Base-by-base conservation (phyloP, 2,329 filamentous ascomycete species). In the Septoria petroselini region DNA sequence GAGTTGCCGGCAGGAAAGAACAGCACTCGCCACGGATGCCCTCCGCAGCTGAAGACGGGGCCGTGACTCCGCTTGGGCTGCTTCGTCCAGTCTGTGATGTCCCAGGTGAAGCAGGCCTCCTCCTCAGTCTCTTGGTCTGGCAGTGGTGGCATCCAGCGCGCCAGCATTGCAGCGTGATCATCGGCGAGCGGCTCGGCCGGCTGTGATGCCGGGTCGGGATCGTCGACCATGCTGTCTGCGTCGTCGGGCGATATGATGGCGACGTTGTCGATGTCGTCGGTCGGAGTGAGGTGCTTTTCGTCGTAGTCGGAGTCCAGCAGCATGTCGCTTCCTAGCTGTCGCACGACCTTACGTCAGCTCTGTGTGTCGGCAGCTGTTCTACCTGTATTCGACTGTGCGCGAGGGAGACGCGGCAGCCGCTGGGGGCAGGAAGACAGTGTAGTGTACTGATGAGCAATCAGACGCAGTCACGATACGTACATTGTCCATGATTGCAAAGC, bases 1-100 rank as follows among this genome's bases (percentile, higher is more conserved):
- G 95, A 91, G 69, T 98, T 98, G 43, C 93, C 93, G 57, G 84
- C 90, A 0, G 93, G 91, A 65, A 98, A 98, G 68, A 98, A 90
- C 11, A 98, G 80, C 62, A 97, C 85, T 63, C 91, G 86, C 93
- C 93, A 98, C 68, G 91, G 93, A 66, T 83, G 85, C 41, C 87
- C 91, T 41, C 84, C 91, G 57, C 88, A 91, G 53, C 93, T 70
- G 69, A 98, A 98, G 50, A 85, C 69, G 2, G 93, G 93, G 1
- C 93, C 89, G 73, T 94, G 90, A 64, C 93, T 85, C 67, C 87
- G 89, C 71, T 88, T 86, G 12, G 78, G 76, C 60, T 94, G 72
- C 30, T 73, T 78, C 58, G 86, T 80, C 91, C 91, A 98, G 55
- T 86, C 79, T 61, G 87, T 79, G 54, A 98, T 88, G 23, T 87